A percentile compares a stretch with the other conserved stretches of the same genome.
These are phyloP conservation scores for Cryoendolithus antarcticus DNA, from an alignment of 2,329 filamentous ascomycete species.

Conservation along the genomic window DNA sequence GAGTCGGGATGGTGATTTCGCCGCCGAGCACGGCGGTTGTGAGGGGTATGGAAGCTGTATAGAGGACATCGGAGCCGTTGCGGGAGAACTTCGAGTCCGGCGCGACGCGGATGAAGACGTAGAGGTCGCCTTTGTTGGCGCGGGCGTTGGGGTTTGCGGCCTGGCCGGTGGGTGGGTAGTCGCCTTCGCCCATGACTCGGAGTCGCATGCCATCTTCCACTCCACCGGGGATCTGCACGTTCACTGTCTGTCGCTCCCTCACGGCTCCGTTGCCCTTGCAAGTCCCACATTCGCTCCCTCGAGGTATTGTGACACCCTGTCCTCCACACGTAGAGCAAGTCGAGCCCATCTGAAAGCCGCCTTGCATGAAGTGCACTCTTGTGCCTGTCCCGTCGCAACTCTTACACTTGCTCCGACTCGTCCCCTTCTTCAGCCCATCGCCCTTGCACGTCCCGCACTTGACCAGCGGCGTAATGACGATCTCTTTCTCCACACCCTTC, in stretches of 20 bases:
- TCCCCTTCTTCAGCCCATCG: constrained; percentile 70
- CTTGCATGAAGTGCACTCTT: constrained; percentile 76
- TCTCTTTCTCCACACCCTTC: constrained; percentile 79
- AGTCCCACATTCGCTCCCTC: constrained; percentile 65
- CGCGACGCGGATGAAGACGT: constrained; percentile 81
- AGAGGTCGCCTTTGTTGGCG: constrained; percentile 73
- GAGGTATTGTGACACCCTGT: constrained; percentile 61
- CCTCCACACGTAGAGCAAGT: constrained; percentile 76
- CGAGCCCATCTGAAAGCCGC: constrained; percentile 90
- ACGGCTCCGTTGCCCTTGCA: constrained; percentile 78
- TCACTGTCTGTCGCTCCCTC: constrained; percentile 70
- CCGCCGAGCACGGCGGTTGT: constrained; percentile 89
- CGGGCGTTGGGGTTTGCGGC: constrained; percentile 49
- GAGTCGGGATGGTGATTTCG: constrained; percentile 76
- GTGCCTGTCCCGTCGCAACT: constrained; percentile 78
- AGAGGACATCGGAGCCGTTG: constrained; percentile 76
- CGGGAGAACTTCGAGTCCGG: constrained; percentile 82
- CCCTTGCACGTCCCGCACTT: constrained; percentile 75
- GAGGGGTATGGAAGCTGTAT: constrained; percentile 81
- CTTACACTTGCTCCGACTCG: constrained; percentile 60
- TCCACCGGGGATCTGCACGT: constrained; percentile 83
- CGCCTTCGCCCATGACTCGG: constrained; percentile 72
- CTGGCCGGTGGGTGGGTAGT: constrained; percentile 67
- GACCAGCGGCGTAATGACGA: constrained; percentile 69
- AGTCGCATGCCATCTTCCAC: constrained; percentile 95